Conservation (phyloP, 768 basidiomycete genomes). For the Coprinopsis sp. region DNA sequence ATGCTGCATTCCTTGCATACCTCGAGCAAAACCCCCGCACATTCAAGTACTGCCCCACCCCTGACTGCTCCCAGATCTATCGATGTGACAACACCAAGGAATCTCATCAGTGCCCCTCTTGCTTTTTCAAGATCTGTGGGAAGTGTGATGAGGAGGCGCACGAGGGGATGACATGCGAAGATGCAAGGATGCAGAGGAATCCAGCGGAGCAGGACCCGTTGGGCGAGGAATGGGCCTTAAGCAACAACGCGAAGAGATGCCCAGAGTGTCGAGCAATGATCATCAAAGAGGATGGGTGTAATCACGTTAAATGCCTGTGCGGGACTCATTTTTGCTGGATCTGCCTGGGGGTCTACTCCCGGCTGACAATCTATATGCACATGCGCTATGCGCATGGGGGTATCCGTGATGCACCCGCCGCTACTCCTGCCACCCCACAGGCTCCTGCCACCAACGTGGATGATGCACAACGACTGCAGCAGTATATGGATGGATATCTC, state of each 20-base stretch:
- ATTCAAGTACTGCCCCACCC: constrained; percentile 65
- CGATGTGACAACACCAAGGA: constrained; percentile 22
- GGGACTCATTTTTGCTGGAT: constrained; percentile 35
- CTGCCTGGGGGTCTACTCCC: constrained; percentile 10
- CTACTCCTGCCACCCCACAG: no score
- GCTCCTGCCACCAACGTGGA: no score
- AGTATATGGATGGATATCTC: no score
- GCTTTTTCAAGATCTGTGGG: constrained; percentile 44
- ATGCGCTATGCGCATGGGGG: not conserved
- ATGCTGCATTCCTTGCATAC: constrained; percentile 51
- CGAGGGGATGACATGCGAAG: constrained; percentile 47
- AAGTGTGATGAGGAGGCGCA: constrained; percentile 47
- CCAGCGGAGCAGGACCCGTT: constrained; percentile 36
- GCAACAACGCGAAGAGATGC: constrained; percentile 40
- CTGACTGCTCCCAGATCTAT: constrained; percentile 70
- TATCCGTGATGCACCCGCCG: no score
- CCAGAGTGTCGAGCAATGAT: constrained; percentile 42
- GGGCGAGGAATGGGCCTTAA: constrained; percentile 35
- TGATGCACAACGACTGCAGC: no score
- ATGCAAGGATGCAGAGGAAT: constrained; percentile 27
- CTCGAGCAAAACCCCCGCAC: constrained; percentile 51
- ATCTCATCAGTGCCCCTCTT: constrained; percentile 47
- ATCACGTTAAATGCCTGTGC: constrained; percentile 50
- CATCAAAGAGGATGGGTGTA: constrained; percentile 50
- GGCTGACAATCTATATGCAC: not conserved